A percentile compares a stretch with the other conserved stretches of the same genome.
Evolutionary conservation across 192 early-diverging fungal genomes (phyloP).

Genomic region (Coemansia asiatica): DNA sequence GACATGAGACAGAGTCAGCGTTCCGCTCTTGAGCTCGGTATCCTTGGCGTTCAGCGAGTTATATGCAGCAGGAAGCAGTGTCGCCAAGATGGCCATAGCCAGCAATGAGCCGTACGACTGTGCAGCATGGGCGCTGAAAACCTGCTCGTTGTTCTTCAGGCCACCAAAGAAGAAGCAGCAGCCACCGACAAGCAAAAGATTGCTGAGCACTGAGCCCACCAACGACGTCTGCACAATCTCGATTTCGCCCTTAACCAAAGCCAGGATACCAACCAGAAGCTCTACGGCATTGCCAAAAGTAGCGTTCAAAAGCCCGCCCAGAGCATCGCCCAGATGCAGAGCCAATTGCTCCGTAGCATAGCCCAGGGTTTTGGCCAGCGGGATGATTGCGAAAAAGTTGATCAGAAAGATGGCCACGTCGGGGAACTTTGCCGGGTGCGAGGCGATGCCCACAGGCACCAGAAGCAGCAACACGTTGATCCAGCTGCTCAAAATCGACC

Average conservation of each 20-base stretch:
- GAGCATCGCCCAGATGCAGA: slow-evolving; percentile 58
- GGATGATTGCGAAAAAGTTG: slow-evolving; percentile 91
- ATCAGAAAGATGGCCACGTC: slow-evolving; percentile 71
- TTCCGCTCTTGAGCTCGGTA: slow-evolving; percentile 50
- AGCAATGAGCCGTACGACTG: slow-evolving; percentile 73
- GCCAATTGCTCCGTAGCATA: slow-evolving; percentile 77
- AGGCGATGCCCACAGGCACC: slow-evolving; percentile 75
- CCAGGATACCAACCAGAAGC: slow-evolving; percentile 79
- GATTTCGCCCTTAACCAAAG: slow-evolving; percentile 73
- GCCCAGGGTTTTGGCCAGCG: slow-evolving; percentile 80
- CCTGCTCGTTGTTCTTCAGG: slow-evolving; percentile 69
- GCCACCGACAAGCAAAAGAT: slow-evolving; percentile 83
- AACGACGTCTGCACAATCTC: slow-evolving; percentile 87
- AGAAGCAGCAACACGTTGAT: slow-evolving; percentile 75
- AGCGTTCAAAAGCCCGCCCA: slow-evolving; percentile 85
- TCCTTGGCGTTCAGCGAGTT: slow-evolving; percentile 43
- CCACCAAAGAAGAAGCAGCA: slow-evolving; percentile 87
- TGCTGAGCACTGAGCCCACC: slow-evolving; percentile 87
- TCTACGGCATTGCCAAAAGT: slow-evolving; percentile 86
- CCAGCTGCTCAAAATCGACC: slow-evolving; percentile 59
- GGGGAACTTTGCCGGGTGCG: slow-evolving; percentile 62
- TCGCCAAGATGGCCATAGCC: slow-evolving; percentile 64
- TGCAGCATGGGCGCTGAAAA: slow-evolving; percentile 67
- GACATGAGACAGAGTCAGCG: slow-evolving; percentile 63
- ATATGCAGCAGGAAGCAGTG: slow-evolving; percentile 74